These are phyloP conservation scores for Kentomonas sorsogonicus DNA, from an alignment of 208 protist genomes.

Conservation along the genomic window DNA sequence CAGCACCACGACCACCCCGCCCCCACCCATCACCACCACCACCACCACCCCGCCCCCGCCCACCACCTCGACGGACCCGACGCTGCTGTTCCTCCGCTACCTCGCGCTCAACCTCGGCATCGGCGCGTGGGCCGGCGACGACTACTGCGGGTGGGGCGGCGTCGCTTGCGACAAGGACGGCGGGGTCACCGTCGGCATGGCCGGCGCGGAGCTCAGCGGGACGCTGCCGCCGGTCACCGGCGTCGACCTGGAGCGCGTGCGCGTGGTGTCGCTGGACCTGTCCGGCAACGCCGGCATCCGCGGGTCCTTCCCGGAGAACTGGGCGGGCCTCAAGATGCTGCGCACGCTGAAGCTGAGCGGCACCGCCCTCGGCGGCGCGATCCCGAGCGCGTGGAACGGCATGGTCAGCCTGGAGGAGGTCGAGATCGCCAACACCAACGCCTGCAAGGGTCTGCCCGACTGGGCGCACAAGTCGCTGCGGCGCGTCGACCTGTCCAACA, in stretches of 20 bases:
- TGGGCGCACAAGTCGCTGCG: conserved; percentile 12
- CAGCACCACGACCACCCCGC: too few species aligned
- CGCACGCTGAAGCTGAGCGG: conserved; percentile 11
- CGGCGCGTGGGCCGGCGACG: too few species aligned
- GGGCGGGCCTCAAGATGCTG: conserved; percentile 11
- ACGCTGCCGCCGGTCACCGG: not conserved
- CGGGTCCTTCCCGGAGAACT: conserved; percentile 11
- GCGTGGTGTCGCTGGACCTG: conserved; percentile 17
- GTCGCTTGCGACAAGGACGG: conserved; percentile 12
- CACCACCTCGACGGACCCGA: too few species aligned
- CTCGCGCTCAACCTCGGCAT: too few species aligned
- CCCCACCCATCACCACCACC: too few species aligned
- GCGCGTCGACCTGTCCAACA: conserved; percentile 12
- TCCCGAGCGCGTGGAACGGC: conserved; percentile 15
- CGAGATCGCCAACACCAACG: conserved; percentile 14
- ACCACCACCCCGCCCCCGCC: too few species aligned
- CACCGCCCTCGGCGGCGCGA: conserved; percentile 9
- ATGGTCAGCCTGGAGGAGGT: conserved; percentile 11
- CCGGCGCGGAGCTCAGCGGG: conserved; percentile 6
- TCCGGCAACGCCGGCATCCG: conserved; percentile 16
- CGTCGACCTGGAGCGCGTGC: not conserved
- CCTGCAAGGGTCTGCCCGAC: conserved; percentile 15
- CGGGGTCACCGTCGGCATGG: conserved; percentile 10
- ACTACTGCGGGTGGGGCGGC: too few species aligned
- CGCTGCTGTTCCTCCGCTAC: too few species aligned